Conservation (phyloP, 2,329 filamentous ascomycete genomes). For the Graphilbum fragrans region DNA sequence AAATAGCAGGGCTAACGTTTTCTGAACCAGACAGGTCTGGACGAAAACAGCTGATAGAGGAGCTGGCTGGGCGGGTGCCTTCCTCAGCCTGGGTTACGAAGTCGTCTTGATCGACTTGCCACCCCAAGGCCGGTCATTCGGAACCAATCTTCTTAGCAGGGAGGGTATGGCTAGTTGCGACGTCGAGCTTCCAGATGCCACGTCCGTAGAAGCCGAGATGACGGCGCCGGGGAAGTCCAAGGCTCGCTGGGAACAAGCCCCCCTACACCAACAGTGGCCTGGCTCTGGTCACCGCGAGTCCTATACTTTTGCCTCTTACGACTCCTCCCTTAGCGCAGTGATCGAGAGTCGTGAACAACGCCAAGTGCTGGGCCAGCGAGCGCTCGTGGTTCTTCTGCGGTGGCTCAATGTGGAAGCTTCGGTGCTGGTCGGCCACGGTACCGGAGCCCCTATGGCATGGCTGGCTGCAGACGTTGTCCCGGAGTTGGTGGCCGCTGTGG, state of each 20-base stretch:
- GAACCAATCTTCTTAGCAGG: too few species aligned
- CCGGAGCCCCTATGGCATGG: conserved; percentile 33
- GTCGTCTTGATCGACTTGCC: conserved; percentile 32
- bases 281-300: conserved; percentile 29
- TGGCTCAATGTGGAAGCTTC: conserved; percentile 15
- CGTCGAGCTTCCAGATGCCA: too few species aligned
- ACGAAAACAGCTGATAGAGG: conserved; percentile 33
- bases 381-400: conserved; percentile 7
- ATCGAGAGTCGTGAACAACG: conserved; percentile 15
- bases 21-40: conserved; percentile 25
- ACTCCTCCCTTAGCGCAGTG: conserved; percentile 26
- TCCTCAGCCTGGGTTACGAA: conserved; percentile 25
- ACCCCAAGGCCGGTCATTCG: conserved; percentile 21
- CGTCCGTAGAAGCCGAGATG: too few species aligned
- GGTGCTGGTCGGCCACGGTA: conserved; percentile 34
- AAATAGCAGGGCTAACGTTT: too few species aligned
- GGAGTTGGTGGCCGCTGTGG: conserved; percentile 30
- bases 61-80: conserved; percentile 32
- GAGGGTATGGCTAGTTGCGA: too few species aligned
- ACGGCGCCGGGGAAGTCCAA: too few species aligned
- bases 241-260: too few species aligned
- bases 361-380: conserved; percentile 13
- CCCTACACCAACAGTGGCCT: too few species aligned
- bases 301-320: conserved; percentile 34
- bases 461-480: conserved; percentile 36